phyloP scores from a whole-genome alignment of 768 basidiomycete species.

The Lactifluus echinatus region DNA sequence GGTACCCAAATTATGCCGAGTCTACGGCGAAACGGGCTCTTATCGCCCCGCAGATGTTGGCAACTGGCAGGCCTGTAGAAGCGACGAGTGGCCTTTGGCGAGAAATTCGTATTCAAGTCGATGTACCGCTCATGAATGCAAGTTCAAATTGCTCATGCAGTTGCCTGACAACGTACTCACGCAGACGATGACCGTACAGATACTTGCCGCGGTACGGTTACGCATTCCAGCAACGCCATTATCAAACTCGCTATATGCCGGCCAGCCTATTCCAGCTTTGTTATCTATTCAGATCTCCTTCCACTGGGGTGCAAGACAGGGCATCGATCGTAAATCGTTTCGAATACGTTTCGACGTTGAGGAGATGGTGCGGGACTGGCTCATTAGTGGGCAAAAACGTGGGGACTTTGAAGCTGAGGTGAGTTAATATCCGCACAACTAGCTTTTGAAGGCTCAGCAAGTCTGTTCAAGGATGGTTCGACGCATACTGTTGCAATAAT shows the following conservation, averaged over 20 bases:
- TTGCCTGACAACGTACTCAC: slow-evolving; percentile 9
- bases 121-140: slow-evolving; percentile 75
- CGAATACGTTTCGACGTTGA: slow-evolving; percentile 73
- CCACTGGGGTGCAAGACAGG: slow-evolving; percentile 56
- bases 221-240: slow-evolving; percentile 40
- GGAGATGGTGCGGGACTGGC: slow-evolving; percentile 77
- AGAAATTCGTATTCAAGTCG: slow-evolving; percentile 74
- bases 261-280: slow-evolving; percentile 70
- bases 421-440: slow-evolving; percentile 22
- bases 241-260: slow-evolving; percentile 55
- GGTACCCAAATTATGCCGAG: slow-evolving; percentile 26
- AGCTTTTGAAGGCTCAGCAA: not conserved
- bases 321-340: slow-evolving; percentile 36
- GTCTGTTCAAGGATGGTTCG: slow-evolving; percentile 43
- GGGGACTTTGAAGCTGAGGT: slow-evolving; percentile 76
- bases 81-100: slow-evolving; percentile 45
- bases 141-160: slow-evolving; percentile 24
- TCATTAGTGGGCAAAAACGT: slow-evolving; percentile 80
- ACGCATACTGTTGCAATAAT: slow-evolving; percentile 57
- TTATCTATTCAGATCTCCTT: slow-evolving; percentile 65
- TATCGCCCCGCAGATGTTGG: slow-evolving; percentile 27
- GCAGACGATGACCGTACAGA: slow-evolving; percentile 32
- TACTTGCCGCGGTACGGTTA: slow-evolving; percentile 54
- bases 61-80: slow-evolving; percentile 33
- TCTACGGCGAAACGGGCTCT: slow-evolving; percentile 21